Conservation (phyloP, 1,139 yeast genomes). For the Maudiozyma humilis region DNA sequence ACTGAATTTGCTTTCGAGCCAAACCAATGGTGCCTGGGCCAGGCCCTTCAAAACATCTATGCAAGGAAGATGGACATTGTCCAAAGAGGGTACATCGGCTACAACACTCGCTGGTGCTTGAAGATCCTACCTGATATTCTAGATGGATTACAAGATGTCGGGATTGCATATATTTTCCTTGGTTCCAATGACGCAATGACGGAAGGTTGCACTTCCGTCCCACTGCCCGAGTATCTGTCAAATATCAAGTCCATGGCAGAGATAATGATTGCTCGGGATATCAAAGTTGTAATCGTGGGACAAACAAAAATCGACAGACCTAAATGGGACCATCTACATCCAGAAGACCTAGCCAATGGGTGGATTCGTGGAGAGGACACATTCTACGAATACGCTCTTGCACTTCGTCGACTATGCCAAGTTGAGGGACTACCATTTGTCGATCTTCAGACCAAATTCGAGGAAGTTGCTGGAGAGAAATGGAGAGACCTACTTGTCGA, state of each 20-base stretch:
- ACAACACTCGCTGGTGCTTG: conserved; percentile 46
- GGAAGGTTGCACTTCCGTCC: conserved; percentile 46
- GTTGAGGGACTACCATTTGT: conserved; percentile 43
- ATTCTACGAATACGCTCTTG: conserved; percentile 44
- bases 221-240: conserved; percentile 38
- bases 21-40: conserved; percentile 39
- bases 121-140: conserved; percentile 43
- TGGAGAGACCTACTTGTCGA: conserved; percentile 38
- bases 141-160: conserved; percentile 35
- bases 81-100: conserved; percentile 57
- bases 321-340: conserved; percentile 31
- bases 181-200: conserved; percentile 69
- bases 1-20: conserved; percentile 45
- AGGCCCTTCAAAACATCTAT: conserved; percentile 43
- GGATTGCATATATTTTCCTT: conserved; percentile 52
- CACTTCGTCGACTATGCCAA: conserved; percentile 40
- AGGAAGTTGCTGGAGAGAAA: conserved; percentile 15
- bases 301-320: conserved; percentile 52
- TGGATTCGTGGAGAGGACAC: conserved; percentile 36
- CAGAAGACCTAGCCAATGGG: conserved; percentile 31
- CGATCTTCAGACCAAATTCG: conserved; percentile 44
- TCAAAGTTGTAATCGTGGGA: conserved; percentile 49
- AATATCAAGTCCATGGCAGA: conserved; percentile 42
- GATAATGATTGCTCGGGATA: conserved; percentile 34
- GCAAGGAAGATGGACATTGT: conserved; percentile 47